These are phyloP conservation scores for Acorus gramineus DNA, from an alignment of 106 monocot species.

Conservation along the genomic window DNA sequence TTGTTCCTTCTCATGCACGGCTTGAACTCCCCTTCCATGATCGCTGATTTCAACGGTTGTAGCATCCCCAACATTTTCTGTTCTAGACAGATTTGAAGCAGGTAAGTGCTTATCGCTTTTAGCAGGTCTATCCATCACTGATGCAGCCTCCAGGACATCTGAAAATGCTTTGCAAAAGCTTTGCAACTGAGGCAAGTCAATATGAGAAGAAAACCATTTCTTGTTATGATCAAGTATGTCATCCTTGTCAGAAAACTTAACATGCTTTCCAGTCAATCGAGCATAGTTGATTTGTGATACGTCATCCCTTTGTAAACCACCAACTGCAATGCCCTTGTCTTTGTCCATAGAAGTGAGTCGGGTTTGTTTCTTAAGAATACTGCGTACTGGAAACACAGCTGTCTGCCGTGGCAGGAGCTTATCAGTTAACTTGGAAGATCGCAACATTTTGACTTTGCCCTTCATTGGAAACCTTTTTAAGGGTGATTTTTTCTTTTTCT, in stretches of 20 bases:
- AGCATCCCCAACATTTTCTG: conserved; percentile 2
- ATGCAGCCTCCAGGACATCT: conserved; percentile 41
- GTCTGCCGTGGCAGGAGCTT: conserved; percentile 15
- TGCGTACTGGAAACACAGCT: conserved; percentile 12
- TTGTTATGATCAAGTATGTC: conserved; percentile 14
- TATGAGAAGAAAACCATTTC: conserved; percentile 7
- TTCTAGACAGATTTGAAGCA: conserved; percentile 8
- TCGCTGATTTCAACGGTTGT: background rate
- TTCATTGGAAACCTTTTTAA: conserved; percentile 18
- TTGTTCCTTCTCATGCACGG: conserved; percentile 6
- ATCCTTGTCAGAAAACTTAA: conserved; percentile 34
- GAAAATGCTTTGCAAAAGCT: conserved; percentile 45
- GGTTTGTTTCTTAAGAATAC: conserved; percentile 30
- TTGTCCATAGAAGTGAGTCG: background rate
- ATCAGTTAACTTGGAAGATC: conserved; percentile 20
- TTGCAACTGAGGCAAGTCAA: conserved; percentile 28
- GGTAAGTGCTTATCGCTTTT: conserved; percentile 1
- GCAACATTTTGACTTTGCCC: conserved; percentile 11
- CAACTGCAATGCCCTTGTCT: background rate
- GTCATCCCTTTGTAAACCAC: background rate
- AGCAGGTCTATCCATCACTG: conserved; percentile 11
- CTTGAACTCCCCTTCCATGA: conserved; percentile 1
- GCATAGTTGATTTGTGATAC: background rate
- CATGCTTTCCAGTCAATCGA: conserved; percentile 23
- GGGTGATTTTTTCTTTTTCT: conserved; percentile 10